phyloP scores from a whole-genome alignment of 169 alveolate genomes.

The Toxoplasma gondii region DNA sequence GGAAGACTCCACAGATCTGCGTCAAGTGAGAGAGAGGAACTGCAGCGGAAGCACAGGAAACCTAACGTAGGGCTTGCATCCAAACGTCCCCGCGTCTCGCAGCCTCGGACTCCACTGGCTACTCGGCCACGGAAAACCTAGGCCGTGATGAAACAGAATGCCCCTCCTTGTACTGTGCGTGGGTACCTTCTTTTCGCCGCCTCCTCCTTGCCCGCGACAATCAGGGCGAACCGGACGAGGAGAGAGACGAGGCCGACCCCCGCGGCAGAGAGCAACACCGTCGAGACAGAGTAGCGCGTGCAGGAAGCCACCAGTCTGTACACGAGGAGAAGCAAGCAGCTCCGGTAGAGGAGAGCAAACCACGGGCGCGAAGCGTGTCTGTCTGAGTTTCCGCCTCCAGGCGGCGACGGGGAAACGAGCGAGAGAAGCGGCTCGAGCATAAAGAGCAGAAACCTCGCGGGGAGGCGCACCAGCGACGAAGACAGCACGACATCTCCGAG shows the following conservation, averaged over 20 bases:
- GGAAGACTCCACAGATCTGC: too few relatives aligned
- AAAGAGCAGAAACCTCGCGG: not conserved
- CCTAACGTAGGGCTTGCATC: too few relatives aligned
- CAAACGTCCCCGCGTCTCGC: too few relatives aligned
- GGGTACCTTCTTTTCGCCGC: not conserved
- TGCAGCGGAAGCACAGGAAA: too few relatives aligned
- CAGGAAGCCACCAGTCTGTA: not conserved
- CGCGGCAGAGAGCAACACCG: not conserved
- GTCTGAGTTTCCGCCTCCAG: not conserved
- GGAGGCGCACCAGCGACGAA: conserved; percentile 36
- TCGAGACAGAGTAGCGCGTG: not conserved
- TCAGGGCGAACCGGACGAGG: not conserved
- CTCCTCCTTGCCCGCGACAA: conserved; percentile 22
- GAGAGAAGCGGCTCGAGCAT: conserved; percentile 32
- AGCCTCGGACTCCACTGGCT: too few relatives aligned
- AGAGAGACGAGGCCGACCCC: conserved; percentile 11
- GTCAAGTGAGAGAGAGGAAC: too few relatives aligned
- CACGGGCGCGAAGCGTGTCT: conserved; percentile 43
- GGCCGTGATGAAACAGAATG: too few relatives aligned
- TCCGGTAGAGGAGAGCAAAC: conserved; percentile 47
- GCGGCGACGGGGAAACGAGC: not conserved
- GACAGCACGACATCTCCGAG: conserved; percentile 30
- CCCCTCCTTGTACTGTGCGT: not conserved
- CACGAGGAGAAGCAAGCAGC: conserved; percentile 49
- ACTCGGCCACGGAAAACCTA: too few relatives aligned